A percentile compares a stretch with the other conserved stretches of the same genome.
These are phyloP conservation scores for Zostera marina DNA, from an alignment of 116 monocot genomes.

Conservation along the genomic window DNA sequence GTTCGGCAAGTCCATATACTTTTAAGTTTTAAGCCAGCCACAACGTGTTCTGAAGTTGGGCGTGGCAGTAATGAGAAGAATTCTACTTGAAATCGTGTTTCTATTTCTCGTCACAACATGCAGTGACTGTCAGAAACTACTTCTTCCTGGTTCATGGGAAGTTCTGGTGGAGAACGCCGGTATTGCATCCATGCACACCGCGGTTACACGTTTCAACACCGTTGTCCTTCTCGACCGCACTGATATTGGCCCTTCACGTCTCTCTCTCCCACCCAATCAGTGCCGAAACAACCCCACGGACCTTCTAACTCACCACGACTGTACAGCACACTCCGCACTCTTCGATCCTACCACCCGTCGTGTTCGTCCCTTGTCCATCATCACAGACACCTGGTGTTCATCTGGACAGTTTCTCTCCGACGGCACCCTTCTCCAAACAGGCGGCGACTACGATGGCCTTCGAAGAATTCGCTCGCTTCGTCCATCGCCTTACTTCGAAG, in stretches of 20 bases:
- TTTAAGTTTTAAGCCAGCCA: too few species aligned
- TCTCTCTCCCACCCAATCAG: conserved; percentile 15
- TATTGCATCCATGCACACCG: conserved; percentile 76
- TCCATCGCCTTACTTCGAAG: conserved; percentile 13
- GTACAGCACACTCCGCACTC: conserved; percentile 60
- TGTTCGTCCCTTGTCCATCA: conserved; percentile 41
- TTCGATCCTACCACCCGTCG: conserved; percentile 25
- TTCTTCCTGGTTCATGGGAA: conserved; percentile 66
- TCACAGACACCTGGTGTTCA: conserved; percentile 58
- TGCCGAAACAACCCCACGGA: conserved; percentile 17
- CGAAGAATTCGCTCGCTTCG: conserved; percentile 29
- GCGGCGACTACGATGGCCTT: conserved; percentile 48
- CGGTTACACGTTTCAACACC: conserved; percentile 38
- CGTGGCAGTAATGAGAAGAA: too few species aligned
- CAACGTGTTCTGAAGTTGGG: too few species aligned
- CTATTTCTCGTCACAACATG: neutral
- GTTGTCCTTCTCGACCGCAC: conserved; percentile 74
- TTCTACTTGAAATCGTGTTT: neutral
- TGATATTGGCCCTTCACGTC: conserved; percentile 44
- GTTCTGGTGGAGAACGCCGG: conserved; percentile 41
- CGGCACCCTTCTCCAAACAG: conserved; percentile 54
- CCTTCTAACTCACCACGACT: conserved; percentile 16
- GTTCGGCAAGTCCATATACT: too few species aligned
- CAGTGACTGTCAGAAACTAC: conserved; percentile 7
- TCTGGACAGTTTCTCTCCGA: conserved; percentile 55